Base-by-base conservation (phyloP, 768 basidiomycete genomes). In the Russula griseocarnosa region DNA sequence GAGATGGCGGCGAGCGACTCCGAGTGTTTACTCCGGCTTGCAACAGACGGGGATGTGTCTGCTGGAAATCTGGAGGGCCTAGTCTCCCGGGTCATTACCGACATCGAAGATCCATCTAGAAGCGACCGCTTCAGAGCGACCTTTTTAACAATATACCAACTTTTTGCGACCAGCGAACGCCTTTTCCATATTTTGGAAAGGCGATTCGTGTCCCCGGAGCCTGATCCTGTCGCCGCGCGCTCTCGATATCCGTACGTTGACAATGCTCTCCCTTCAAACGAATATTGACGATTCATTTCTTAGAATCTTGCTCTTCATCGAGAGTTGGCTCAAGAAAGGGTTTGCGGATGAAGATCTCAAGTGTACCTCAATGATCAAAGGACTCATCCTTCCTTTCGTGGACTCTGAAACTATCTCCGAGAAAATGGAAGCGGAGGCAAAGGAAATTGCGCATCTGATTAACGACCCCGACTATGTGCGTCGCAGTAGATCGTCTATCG, bases 301-400 rank as follows among this genome's bases (percentile, higher is more conserved):
- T 26, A 65, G 64, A 8, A 52, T 65, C 32, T 57, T 65, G 26
- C 52, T 56, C 16, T 55, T 65, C 7, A 61, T 65, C 40, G 59
- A 52, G 60, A 46, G 55, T 22, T 65, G 64, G 64, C 59, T 65
- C 14, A 52, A 46, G 42, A 61, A 61, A 47, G 64, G 64, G 22
- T 65, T 65, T 22, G 55, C 52, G 32, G 64, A 65, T 24, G 47
- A 30, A 61, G 34, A 61, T 1, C 64, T 52, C 26, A 47, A 10
- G 11, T 65, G 54, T 52, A 57, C 59, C 3, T 22, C 26, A 3
- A 56, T 22, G 20, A 65, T 65, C 49, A 46, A 40, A 47, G 55
- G 52, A 30, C 56, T 65, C 11, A 26, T 20, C 13, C 30, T 24
- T 36, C 11, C 49, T 6, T 28, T 65, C 46, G 9, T 32, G 20